Evolutionary conservation across 2,329 filamentous ascomycete species (phyloP), one percentile per base, ranked within the genome.

Genomic region (Didymella sp.): DNA sequence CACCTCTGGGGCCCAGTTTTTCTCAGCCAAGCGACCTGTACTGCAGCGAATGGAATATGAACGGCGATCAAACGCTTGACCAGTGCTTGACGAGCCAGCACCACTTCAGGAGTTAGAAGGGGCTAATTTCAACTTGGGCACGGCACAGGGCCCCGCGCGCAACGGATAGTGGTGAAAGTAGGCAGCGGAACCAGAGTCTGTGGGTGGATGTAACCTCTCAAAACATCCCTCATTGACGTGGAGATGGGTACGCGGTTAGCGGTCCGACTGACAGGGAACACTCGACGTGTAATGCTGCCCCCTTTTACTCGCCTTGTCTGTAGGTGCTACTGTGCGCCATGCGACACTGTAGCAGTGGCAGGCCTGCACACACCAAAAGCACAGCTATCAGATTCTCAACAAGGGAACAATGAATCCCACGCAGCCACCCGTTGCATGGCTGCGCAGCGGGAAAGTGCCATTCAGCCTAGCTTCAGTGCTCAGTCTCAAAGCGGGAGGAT

Each of bases 21-120:
- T 30, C 31, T 37, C 1, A 41, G 53, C 53, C 53, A 56, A 50
- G 51, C 51, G 53, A 56, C 48, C 21, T 42, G 53, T 47, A 45
- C 33, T 21, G 63, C 64, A 66, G 56, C 60, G 67, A 67, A 70
- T 69, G 63, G 60, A 70, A 70, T 59, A 61, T 68, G 61, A 63
- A 70, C 68, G 73, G 72, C 71, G 73, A 76, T 76, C 73, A 75
- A 75, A 76, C 73, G 71, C 72, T 64, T 73, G 70, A 61, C 64
- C 68, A 72, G 64, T 74, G 71, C 71, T 72, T 70, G 63, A 66
- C 55, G 59, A 64, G 66, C 56, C 60, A 60, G 65, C 64, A 51
- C 49, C 52, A 64, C 59, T 51, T 71, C 67, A 73, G 71, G 72
- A 63, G 70, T 71, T 65, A 73, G 70, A 72, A 62, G 69, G 69